Evolutionary conservation across 108 stramenopile species (phyloP), one percentile per base, ranked within the genome.

Genomic region (Cafeteria roenbergensis): DNA sequence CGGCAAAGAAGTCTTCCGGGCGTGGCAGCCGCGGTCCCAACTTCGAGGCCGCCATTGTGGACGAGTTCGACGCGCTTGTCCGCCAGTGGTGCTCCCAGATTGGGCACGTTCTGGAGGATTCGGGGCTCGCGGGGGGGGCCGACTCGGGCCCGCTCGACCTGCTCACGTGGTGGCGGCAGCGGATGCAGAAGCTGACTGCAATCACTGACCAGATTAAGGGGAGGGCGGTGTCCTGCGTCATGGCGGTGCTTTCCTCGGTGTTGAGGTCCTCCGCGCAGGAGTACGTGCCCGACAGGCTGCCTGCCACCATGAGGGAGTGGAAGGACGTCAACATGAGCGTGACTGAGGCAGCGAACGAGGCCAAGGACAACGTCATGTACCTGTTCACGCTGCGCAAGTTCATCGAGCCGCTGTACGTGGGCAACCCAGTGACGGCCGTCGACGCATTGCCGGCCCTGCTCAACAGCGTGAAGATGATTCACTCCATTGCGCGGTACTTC

Each of bases 341-440:
- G 67, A 83, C 80, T 24, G 80, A 83, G 58, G 81, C 79, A n/a
- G 76, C 79, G 14, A 83, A 82, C 69, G 80, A 82, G 59, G 82
- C 82, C 48, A 82, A 79, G 75, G 82, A 83, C 71, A 83, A 78
- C 63, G 78, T 78, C 38, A 82, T 73, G 72, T 83, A 82, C 63
- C 70, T 83, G 1, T 70, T 59, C 21, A 82, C 82, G 20, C 56
- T 83, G 29, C 79, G 80, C 32, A 75, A 78, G 6, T 83, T 83
- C 71, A 48, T 83, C 33, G 77, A 78, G 27, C 80, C 81, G 28
- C 55, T 83, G 27, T 71, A 78, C 38, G 54, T 56, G 35, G 76
- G 78, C 17, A 71, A 75, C 59, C 79, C 81, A n/a, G 73, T 57
- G 26, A 51, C 60, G 26, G 80, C 82, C 29, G 68, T 82, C 36